Evolutionary conservation across 1,284 basidiomycete genomes (phyloP), one percentile per base, ranked within the genome.

Genomic region (Kalmanozyma brasiliensis): DNA sequence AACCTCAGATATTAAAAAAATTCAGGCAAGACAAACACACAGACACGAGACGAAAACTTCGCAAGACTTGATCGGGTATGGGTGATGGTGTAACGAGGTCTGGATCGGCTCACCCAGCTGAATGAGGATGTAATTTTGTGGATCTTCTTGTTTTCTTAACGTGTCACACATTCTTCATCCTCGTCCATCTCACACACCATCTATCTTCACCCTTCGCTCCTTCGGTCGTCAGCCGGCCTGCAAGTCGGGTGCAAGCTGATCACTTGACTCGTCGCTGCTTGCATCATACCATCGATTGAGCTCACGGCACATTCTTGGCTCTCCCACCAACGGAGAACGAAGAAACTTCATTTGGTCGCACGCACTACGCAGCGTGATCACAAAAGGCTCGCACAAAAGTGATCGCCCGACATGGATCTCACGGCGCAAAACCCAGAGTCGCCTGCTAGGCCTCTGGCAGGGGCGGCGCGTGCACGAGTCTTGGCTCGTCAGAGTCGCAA

Each of bases 401-500:
- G 23, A 26, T 29, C 29, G 37, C 34, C 41, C 48, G 49, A 16
- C 45, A 73, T 73, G 71, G 67, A 73, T 23, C 70, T 73, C 20
- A 62, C 71, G 19, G 42, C 71, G 32, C 71, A 73, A 44, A 44
- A 70, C 49, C 67, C 66, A 17, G 71, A 70, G 40, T 70, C 71
- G 17, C 71, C 71, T 37, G 62, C 64, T 51, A 62, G 53, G 33
- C 60, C 67, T 2, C 30, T 70, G 29, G 59, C 62, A 24, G 71
- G 71, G 20, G 53, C 71, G 22, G 59, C 67, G 16, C 56, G 71
- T 14, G 51, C 65, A 2, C 46, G 71, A 36, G 60, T 71, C 14
- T 24, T 61, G 35, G 66, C 71, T 14, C 51, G 68, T 30, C 66
- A 73, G 46, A 52, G 45, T 40, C 60, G 74, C 46, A 53, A 49